Base-by-base conservation (phyloP, 257 asterid species). In the Fraxinus quadrangulata region DNA sequence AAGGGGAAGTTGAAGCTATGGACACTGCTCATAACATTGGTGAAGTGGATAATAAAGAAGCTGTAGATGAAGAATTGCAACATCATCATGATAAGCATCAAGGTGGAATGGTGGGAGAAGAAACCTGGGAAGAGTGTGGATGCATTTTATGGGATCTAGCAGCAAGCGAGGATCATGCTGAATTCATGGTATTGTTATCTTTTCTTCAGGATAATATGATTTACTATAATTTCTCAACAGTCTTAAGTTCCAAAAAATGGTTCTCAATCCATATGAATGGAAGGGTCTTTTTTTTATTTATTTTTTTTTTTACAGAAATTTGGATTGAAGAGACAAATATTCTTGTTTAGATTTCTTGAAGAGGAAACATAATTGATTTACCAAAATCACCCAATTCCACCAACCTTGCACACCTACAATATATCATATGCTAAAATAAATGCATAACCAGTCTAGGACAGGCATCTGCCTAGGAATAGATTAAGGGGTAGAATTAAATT, bases 81-180 rank as follows among this genome's bases (percentile, higher is more conserved):
- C 66, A 28, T 65, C 74, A 73, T 65, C 79, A 9, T 63, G 69
- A 73, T 67, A 78, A 80, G 73, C 49, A 59, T 78, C 81, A 67
- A 36, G 85, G 84, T 67, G 80, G 34, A 68, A 75, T 87, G 21
- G 83, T 69, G 23, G 80, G 78, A 39, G 93, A 89, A 77, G 86
- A 87, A 68, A 79, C 85, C 66, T 96, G 98, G 99, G 97, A 93
- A 83, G 98, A 93, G 82, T 85, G 85, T 81, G 99, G 98, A 72
- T 96, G 99, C 83, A 82, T 95, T 75, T 86, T 96, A 71, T 93
- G 99, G 99, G 99, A 96, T 88, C 97, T 96, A 82, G 94, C 98
- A 0, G 96, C 96, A 69, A 90, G 85, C 86, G 92, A 87, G 88
- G 91, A 88, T 78, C 97, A 93, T 75, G 98, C 98, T 61, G 93